Base-by-base conservation (phyloP, 768 basidiomycete genomes). In the Lepiota subincarnata region DNA sequence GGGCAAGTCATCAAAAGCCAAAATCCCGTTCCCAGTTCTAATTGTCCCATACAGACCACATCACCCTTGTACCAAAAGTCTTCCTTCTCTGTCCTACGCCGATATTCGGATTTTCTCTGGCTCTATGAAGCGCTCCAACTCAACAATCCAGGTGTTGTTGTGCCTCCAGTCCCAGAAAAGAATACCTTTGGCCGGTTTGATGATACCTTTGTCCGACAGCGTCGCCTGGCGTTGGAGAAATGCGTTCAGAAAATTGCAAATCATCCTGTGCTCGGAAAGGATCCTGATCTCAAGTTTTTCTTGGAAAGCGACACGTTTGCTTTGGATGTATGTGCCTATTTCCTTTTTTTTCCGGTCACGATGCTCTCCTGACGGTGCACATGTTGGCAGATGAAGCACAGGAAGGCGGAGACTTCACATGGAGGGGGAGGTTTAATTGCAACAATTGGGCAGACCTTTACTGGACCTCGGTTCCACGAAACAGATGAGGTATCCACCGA, bases 51-150 rank as follows among this genome's bases (percentile, higher is more conserved):
- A 22, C 43, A 92, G 87, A 97, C 94, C 0, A 91, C 87, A 6
- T 95, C 92, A 3, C 86, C 90, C 0, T 70, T 86, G 20, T 98
- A 81, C 71, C 81, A 84, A 59, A 92, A 90, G 73, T 81, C 85
- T 0, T 73, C 83, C 0, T 96, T 97, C 67, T 95, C 94, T 2
- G 97, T 98, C 48, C 83, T 99, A 1, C 82, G 97, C n/a, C 86
- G 97, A 28, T 99, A 97, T 69, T 93, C 92, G 5, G 96, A 99
- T 69, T 99, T 98, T 63, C 79, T 98, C 16, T 98, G 97, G 97
- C 70, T 99, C 0, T 97, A 91, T 67, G 92, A 94, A 62, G 84
- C 87, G 0, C 79, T 99, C 1, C 86, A 85, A 0, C 66, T 71
- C 60, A 98, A 98, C 69, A 98, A 98, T 64, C 95, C 96, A 2